Percentiles rank a stretch among this genome's conserved stretches.
Conservation (phyloP, 177 flowering plant genomes). For the Tripterygium wilfordii region DNA sequence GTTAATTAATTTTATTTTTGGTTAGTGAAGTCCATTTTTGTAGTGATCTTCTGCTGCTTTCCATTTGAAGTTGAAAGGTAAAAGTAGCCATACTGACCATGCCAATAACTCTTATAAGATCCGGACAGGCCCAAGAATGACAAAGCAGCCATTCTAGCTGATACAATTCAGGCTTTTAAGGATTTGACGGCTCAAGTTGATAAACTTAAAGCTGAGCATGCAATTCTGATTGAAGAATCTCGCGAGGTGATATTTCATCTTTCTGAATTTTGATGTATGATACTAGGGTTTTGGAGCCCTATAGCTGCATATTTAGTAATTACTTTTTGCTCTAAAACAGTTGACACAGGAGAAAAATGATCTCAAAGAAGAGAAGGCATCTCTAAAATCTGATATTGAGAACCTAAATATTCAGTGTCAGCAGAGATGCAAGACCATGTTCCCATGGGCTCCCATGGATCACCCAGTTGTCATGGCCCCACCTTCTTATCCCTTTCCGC, state of each 20-base stretch:
- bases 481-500: conserved; percentile 60
- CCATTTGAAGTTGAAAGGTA: too few species aligned
- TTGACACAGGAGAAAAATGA: conserved; percentile 89
- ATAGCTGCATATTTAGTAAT: neutral
- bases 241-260: conserved; percentile 54
- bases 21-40: too few species aligned
- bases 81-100: too few species aligned
- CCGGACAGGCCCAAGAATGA: conserved; percentile 96
- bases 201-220: conserved; percentile 68
- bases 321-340: conserved; percentile 30
- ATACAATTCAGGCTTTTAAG: conserved; percentile 76
- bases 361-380: conserved; percentile 85
- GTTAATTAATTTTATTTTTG: too few species aligned
- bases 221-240: conserved; percentile 74
- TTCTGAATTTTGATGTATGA: neutral
- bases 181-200: conserved; percentile 79
- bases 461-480: conserved; percentile 76
- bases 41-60: too few species aligned
- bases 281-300: neutral
- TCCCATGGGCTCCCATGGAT: conserved; percentile 73
- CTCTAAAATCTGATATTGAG: conserved; percentile 76
- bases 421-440: conserved; percentile 62
- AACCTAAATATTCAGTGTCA: conserved; percentile 71
- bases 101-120: too few species aligned
- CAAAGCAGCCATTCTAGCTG: conserved; percentile 77